Conservation (phyloP, 768 basidiomycete genomes). For the Russula lepida region DNA sequence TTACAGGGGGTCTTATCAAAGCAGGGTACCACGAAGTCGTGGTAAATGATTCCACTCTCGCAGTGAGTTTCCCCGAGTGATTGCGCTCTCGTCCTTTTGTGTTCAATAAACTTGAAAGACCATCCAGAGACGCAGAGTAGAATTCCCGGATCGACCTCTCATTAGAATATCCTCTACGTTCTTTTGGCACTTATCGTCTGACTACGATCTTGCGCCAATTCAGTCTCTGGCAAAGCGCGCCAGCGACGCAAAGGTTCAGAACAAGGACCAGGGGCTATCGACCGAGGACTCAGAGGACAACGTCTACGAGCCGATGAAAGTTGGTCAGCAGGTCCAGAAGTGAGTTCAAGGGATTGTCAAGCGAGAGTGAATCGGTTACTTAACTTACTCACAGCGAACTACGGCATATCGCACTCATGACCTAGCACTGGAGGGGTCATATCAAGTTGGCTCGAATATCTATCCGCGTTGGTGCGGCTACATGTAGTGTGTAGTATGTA, state of each 20-base stretch:
- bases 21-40: conserved; percentile 95
- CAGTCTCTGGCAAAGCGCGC: conserved; percentile 44
- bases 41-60: conserved; percentile 71
- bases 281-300: conserved; percentile 34
- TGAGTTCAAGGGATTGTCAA: conserved; percentile 29
- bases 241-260: conserved; percentile 34
- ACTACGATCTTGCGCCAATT: conserved; percentile 66
- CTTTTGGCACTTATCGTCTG: conserved; percentile 90
- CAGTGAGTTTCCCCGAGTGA: conserved; percentile 32
- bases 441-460: not conserved
- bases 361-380: not conserved
- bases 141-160: conserved; percentile 67
- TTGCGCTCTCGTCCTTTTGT: not conserved
- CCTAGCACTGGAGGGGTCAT: conserved; percentile 29
- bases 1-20: conserved; percentile 76
- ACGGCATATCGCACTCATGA: conserved; percentile 74
- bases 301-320: conserved; percentile 67
- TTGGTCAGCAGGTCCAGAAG: conserved; percentile 84
- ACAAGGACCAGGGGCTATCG: conserved; percentile 30
- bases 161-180: conserved; percentile 96
- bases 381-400: conserved; percentile 47
- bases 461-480: not conserved
- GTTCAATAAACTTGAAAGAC: conserved; percentile 33
- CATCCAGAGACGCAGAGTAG: conserved; percentile 49
- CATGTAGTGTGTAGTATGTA: not conserved